Evolutionary conservation across 2,329 filamentous ascomycete genomes (phyloP).

Genomic region (Chrysoporthe cubensis): DNA sequence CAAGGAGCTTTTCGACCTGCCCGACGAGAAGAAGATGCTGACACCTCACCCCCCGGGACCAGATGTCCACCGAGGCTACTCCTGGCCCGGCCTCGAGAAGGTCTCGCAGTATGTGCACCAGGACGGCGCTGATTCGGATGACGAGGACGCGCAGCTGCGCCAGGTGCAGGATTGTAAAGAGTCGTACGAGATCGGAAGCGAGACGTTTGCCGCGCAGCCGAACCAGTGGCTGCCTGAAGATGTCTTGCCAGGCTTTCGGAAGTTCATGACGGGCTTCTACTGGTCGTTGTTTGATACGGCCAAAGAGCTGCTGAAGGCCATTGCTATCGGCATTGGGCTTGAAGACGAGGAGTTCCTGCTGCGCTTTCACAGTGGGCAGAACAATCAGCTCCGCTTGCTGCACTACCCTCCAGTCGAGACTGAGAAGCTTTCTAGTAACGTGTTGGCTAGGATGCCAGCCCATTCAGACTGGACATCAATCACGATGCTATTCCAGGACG

Average conservation of each 20-base stretch:
- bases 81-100: constrained; percentile 33
- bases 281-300: constrained; percentile 37
- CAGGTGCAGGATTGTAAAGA: constrained; percentile 36
- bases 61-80: constrained; percentile 31
- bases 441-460: constrained; percentile 33
- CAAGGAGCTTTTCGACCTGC: constrained; percentile 37
- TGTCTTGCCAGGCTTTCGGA: constrained; percentile 42
- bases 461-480: constrained; percentile 45
- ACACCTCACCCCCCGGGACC: constrained; percentile 40
- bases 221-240: constrained; percentile 47
- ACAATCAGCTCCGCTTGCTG: constrained; percentile 63
- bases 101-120: constrained; percentile 32
- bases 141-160: constrained; percentile 25
- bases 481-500: constrained; percentile 51
- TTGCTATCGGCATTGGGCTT: constrained; percentile 41
- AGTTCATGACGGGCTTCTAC: constrained; percentile 39
- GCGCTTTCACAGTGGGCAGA: constrained; percentile 54
- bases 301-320: constrained; percentile 36
- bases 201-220: constrained; percentile 25
- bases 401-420: constrained; percentile 50
- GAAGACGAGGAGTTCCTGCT: constrained; percentile 32
- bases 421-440: constrained; percentile 36
- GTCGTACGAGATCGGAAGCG: constrained; percentile 33
- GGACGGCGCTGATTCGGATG: constrained; percentile 22
- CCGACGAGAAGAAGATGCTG: constrained; percentile 40